Evolutionary conservation across 495 filamentous ascomycete species (phyloP), one percentile per base, ranked within the genome.

Genomic region (Xylaria bambusicola): DNA sequence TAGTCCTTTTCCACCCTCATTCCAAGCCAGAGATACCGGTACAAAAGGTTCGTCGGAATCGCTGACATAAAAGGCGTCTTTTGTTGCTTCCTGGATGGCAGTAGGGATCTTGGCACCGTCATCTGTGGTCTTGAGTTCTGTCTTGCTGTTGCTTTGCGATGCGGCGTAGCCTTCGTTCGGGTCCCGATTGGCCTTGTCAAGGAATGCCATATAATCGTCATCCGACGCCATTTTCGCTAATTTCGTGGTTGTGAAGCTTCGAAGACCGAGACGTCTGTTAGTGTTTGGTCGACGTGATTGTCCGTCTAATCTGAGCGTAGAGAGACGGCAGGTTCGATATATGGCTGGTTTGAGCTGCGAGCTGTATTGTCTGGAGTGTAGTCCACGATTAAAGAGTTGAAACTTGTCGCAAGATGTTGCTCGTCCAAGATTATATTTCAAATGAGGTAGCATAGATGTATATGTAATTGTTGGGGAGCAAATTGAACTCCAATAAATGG

Each of bases 1-100:
- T 70, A 88, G 78, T 40, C 71, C 70, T 35, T 75, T 79, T 40
- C 77, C 76, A 36, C 57, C 67, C 40, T 83, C 85, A 42, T 79
- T 75, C 80, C 81, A 92, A 58, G 73, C 75, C 63, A 96, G 66
- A 50, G 76, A 81, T 4, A 96, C 90, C 1, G 85, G 82, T 68
- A 86, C 86, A 71, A 93, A 96, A 35, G 88, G 88, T 75, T 93
- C 89, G 73, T 96, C 92, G 6, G 89, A 82, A 58, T 96, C 92
- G 53, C 87, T 92, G 3, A 82, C 70, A 71, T 93, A 95, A 66
- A 84, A 88, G 46, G 74, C 79, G 55, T 89, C 83, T 27, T 85
- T 75, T 3, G 64, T 66, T 3, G 68, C 73, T 50, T 77, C 73
- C 61, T 77, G 68, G 58, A 95, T 73, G 18, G 74, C 71, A 18